Evolutionary conservation across 1,139 yeast species (phyloP).

Genomic region (Sugiyamaella novakii): DNA sequence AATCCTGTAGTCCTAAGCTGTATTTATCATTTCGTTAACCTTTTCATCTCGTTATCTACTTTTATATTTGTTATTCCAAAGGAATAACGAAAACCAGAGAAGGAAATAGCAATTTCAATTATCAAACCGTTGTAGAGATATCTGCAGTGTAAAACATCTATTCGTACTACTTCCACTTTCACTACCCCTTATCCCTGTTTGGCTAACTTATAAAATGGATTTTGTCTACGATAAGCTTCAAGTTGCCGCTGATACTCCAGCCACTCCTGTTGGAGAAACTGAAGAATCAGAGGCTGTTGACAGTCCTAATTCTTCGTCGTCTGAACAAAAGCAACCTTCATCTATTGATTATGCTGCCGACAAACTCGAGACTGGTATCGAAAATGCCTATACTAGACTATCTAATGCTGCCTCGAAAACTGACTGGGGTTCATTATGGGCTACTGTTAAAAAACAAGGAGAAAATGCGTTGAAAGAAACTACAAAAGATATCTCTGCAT

Average conservation of each 20-base stretch:
- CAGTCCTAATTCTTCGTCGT: constrained; percentile 5
- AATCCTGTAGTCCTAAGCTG: no score
- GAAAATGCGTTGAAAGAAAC: constrained; percentile 49
- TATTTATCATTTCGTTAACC: no score
- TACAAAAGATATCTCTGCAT: constrained; percentile 38
- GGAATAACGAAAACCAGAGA: no score
- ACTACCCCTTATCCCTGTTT: no score
- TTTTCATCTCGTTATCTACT: no score
- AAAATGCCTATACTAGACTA: constrained; percentile 52
- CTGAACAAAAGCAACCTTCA: constrained; percentile 24
- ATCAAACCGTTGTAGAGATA: no score
- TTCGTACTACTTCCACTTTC: no score
- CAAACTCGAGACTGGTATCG: constrained; percentile 56
- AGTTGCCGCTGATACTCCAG: constrained; percentile 21
- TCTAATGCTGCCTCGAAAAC: constrained; percentile 35
- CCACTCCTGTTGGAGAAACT: constrained; percentile 2
- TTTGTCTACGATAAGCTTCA: constrained; percentile 34
- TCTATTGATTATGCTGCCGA: constrained; percentile 43
- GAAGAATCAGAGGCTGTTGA: constrained; percentile 5
- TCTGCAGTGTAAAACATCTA: no score
- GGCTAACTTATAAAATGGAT: constrained; percentile 34
- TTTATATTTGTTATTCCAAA: no score
- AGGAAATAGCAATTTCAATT: no score
- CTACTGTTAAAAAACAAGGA: constrained; percentile 43
- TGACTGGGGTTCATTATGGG: constrained; percentile 45